Percentiles rank a stretch among this genome's conserved stretches.
These are phyloP conservation scores for Raphidocelis subcapitata DNA, from an alignment of 139 green algal genomes.

Conservation along the genomic window DNA sequence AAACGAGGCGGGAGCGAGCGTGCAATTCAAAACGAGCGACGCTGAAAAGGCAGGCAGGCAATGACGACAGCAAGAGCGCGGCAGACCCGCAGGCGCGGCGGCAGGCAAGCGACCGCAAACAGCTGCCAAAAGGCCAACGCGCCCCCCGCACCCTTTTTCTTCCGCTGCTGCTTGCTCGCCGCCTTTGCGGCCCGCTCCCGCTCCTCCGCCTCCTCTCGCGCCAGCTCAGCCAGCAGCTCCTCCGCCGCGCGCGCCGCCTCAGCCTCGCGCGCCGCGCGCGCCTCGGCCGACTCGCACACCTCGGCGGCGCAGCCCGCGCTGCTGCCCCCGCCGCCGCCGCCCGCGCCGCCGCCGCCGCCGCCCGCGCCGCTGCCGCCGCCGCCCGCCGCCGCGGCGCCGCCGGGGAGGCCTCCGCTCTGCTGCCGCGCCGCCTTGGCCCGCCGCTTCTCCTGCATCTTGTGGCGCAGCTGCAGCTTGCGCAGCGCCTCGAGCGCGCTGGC, in stretches of 20 bases:
- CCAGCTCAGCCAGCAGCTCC: conserved; percentile 27
- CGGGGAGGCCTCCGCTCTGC: background rate
- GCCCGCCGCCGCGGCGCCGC: too few relatives aligned
- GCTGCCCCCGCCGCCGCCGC: background rate
- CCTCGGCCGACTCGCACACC: background rate
- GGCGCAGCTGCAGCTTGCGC: conserved; percentile 30
- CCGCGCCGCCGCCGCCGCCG: background rate
- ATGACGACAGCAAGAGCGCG: too few relatives aligned
- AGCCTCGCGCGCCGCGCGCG: conserved; percentile 13
- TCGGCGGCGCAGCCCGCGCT: background rate
- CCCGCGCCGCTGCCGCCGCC: background rate
- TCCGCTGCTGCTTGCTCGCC: conserved; percentile 27
- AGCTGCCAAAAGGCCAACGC: background rate
- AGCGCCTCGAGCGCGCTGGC: conserved; percentile 28
- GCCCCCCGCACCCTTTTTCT: conserved; percentile 23
- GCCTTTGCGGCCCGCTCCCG: conserved; percentile 6
- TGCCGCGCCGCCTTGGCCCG: conserved; percentile 2
- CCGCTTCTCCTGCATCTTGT: conserved; percentile 38
- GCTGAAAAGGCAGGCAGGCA: too few relatives aligned
- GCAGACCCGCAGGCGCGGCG: too few relatives aligned
- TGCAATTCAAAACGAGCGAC: background rate
- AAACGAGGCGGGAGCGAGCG: background rate
- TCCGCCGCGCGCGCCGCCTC: conserved; percentile 25
- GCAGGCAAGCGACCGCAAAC: background rate
- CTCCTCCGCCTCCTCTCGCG: conserved; percentile 16